Base-by-base conservation (phyloP, 129 eudicot genomes). In the Tagetes erecta region DNA sequence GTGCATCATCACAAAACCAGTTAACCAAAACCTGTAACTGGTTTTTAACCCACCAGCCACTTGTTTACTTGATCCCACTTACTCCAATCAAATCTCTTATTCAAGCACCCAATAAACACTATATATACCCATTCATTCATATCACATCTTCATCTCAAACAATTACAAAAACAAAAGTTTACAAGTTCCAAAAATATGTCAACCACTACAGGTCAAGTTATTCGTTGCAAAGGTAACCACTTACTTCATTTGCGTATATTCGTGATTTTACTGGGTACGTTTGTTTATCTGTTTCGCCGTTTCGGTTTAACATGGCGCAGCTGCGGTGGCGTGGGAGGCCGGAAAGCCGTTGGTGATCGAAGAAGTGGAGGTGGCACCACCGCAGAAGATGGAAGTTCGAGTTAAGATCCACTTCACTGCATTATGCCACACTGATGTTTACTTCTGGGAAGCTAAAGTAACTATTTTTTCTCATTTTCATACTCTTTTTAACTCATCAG, bases 371-470 rank as follows among this genome's bases (percentile, higher is more conserved):
- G 97, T 88, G 76, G 92, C 88, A 38, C 97, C 97, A 30, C 97
- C 95, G 7, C 90, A 88, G 88, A 84, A 88, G 73, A 64, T 78
- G 86, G 97, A 86, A 76, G 97, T 91, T 69, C 86, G 95, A 1
- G 12, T 91, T 31, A 91, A 88, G 85, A 91, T 91, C 74, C 86
- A 86, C 49, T 86, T 82, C 84, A 91, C 97, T 67, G 86, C 96
- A 12, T 87, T 89, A 8, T 89, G 92, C 56, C 92, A 83, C 76
- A 89, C 96, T 5, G 92, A 87, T 84, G 85, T 91, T 68, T 91
- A 86, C 81, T 91, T 91, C 82, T 88, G 97, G 97, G 97, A 91
- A 78, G 97, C 97, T 66, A 86, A 86, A 88, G 97, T 91, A 73
- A 65, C 2, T 35, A 0, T 38, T 37, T 41, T 20, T 0, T 20